These are phyloP conservation scores for Penicillium carneum DNA, from an alignment of 2,329 filamentous ascomycete species.

Conservation along the genomic window DNA sequence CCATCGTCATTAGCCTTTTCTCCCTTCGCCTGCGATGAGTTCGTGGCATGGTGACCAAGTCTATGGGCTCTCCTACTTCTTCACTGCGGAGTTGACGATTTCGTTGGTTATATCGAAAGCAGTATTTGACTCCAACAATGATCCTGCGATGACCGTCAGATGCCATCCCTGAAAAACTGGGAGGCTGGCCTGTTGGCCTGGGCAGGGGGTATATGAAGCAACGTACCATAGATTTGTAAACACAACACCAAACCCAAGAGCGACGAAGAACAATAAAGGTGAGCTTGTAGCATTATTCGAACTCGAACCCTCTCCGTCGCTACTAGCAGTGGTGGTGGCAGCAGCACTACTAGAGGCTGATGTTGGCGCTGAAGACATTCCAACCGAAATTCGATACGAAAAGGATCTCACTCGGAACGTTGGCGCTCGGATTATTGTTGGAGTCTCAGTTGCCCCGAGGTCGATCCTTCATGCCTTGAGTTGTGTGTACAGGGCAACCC, in stretches of 20 bases:
- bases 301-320: slow-evolving; percentile 42
- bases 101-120: slow-evolving; percentile 95
- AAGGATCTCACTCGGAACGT: background rate
- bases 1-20: slow-evolving; percentile 99
- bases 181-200: background rate
- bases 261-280: slow-evolving; percentile 88
- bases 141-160: slow-evolving; percentile 71
- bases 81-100: slow-evolving; percentile 78
- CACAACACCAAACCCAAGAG: slow-evolving; percentile 93
- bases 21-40: slow-evolving; percentile 86
- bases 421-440: slow-evolving; percentile 4
- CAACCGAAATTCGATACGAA: slow-evolving; percentile 3
- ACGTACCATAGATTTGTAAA: slow-evolving; percentile 97
- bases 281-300: slow-evolving; percentile 67
- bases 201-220: slow-evolving; percentile 1
- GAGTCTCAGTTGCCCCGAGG: slow-evolving; percentile 6
- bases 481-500: slow-evolving; percentile 15
- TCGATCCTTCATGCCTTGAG: slow-evolving; percentile 22
- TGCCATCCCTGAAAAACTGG: background rate
- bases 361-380: slow-evolving; percentile 43
- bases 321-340: slow-evolving; percentile 39
- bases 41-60: slow-evolving; percentile 81
- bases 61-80: slow-evolving; percentile 87
- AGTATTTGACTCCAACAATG: slow-evolving; percentile 99
- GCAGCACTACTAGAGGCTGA: slow-evolving; percentile 37